Base-by-base conservation (phyloP, 163 green algal genomes). In the Prototheca cutis region DNA sequence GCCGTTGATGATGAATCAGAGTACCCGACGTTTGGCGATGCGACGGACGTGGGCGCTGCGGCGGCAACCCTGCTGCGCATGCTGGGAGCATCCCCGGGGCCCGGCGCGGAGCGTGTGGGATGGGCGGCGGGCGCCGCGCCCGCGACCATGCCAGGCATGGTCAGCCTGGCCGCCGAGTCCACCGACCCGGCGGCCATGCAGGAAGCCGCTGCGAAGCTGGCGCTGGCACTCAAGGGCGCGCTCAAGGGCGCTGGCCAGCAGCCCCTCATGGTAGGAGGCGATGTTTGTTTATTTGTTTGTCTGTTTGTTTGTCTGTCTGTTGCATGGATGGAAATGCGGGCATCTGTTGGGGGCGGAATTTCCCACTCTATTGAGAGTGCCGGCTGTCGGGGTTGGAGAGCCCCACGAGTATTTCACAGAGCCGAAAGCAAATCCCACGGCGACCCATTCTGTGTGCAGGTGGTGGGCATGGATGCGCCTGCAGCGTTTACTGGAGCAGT, bases 141-240 rank as follows among this genome's bases (percentile, higher is more conserved):
- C 1, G 53, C 55, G 21, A 40, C 58, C 40, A 68, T 68, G 59
- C 58, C 53, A 1, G 60, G 66, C 39, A 39, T 74, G 13, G 25
- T 68, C 2, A 56, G 27, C 47, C 40, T 74, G 6, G 60, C 47
- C 0, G 18, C 63, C 27, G 40, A 67, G 31, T 36, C n/a, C 48
- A 51, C 25, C 58, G 40, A 3, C 6, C 25, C 2, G 58, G 27
- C 1, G 36, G 59, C 36, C 6, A 4, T 56, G 34, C 55, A 67
- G 27, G 65, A 39, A 4, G 58, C 48, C 5, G 18, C 42, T 1
- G 47, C 58, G 27, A 51, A 65, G 48, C 54, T 75, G 55, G 28
- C 61, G 2, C 49, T 59, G 33, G 68, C 60, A 1, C n/a, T 76
- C 24, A 76, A 76, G 54, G 68, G 68, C 40, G 51, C 10, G 13